Evolutionary conservation across 176 grass and related monocot species (phyloP), one percentile per base, ranked within the genome.

Genomic region (Hordeum marinum): DNA sequence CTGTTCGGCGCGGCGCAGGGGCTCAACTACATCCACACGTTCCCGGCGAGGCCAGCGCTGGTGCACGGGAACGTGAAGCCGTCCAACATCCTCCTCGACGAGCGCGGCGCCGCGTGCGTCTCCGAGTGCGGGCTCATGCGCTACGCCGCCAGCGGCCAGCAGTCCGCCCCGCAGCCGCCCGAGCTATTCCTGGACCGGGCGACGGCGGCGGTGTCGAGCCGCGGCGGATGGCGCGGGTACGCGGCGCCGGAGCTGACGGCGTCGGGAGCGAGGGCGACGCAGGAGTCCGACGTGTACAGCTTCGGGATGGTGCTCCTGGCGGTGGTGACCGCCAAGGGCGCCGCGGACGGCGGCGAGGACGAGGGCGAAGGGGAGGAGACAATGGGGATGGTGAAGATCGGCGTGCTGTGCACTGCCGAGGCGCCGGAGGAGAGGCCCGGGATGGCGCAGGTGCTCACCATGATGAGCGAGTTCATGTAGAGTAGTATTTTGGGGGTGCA

Each of bases 1-100:
- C 39, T 94, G 25, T 73, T 90, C 69, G 88, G 82, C 63, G 76
- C 70, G 42, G 93, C 90, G 27, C 79, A 90, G 71, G 93, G 93
- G 0, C 79, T 94, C 37, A 88, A 88, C 82, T 92, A 91, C 85
- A 89, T 96, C 80, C 91, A 96, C 84, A 84, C 86, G 50, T 91
- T 89, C 75, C 89, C 86, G 41, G 89, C 79, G 40, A 25, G 91
- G 23, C 77, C 88, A 13, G 39, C 72, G 27, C 80, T 89, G 39
- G 94, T 91, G 55, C 94, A 93, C 85, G 94, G 84, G 3, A 96
- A 89, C 86, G 68, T 96, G 73, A 96, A 93, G 84, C 94, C 94
- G 52, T 89, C 94, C 15, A 96, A 96, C 86, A 89, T 96, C 57
- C 91, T 96, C 17, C 25, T 96, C 18, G 91, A 93, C 57, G 94